Base-by-base conservation (phyloP, 2,329 filamentous ascomycete species). In the Alternaria triticimaculans region DNA sequence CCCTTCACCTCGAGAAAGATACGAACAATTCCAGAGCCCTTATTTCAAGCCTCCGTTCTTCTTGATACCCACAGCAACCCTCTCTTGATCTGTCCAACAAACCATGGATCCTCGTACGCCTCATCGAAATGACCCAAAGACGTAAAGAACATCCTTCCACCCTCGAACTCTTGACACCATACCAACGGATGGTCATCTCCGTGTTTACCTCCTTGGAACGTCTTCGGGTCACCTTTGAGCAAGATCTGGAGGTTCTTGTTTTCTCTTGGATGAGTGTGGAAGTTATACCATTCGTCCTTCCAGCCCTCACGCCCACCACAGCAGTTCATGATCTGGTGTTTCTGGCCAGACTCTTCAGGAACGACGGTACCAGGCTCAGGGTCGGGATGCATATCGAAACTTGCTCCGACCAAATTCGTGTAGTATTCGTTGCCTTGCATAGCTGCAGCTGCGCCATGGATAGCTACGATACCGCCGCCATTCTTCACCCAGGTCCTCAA, bases 271-370 rank as follows among this genome's bases (percentile, higher is more conserved):
- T 76, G 71, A 9, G 66, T 67, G 3, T 54, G 62, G 55, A 76
- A 76, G 30, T 76, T 75, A 55, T 76, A 76, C 73, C 72, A 76
- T 55, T 76, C 74, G 20, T 76, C 74, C 60, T 60, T 68, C 71
- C 72, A 72, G 11, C 30, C 55, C 7, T 66, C 41, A 11, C 64
- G 44, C 1, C 59, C 58, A 7, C 55, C 57, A 26, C 51, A 53
- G 25, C 45, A 23, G 20, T 21, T 53, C n/a, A 66, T 14, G 14
- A 72, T 65, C 15, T 57, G 59, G 41, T 69, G 67, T 18, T 44
- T 21, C 6, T 60, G 18, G 3, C 50, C 43, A 5, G n/a, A 37
- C 0, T 57, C 44, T n/a, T 71, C 66, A 1, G 67, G 41, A 3
- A 72, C 11, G 12, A 76, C 23, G 18, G 63, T 67, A 1, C 73